A percentile compares a stretch with the other conserved stretches of the same genome.
phyloP scores from a whole-genome alignment of 2,329 filamentous ascomycete species.

The Tetracladium maxilliforme region DNA sequence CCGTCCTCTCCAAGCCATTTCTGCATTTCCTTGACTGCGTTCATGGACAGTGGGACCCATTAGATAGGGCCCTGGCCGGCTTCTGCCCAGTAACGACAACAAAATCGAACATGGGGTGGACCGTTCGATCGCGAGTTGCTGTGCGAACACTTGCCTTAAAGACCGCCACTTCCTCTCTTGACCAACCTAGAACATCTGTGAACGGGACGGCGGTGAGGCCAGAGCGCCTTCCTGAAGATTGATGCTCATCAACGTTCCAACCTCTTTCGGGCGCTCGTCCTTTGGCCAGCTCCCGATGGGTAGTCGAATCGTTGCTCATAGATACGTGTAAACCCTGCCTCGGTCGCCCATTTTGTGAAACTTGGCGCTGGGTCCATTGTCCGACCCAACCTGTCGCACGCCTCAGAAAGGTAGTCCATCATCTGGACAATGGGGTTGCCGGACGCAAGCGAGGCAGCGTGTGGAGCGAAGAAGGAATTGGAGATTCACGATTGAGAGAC shows the following conservation, averaged over 20 bases:
- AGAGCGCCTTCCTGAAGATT: conserved; percentile 7
- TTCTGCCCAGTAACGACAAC: conserved; percentile 15
- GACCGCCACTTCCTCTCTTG: conserved; percentile 10
- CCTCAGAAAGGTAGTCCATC: too few relatives aligned
- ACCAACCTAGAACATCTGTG: conserved; percentile 14
- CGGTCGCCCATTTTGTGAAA: conserved; percentile 13
- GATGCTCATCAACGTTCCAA: conserved; percentile 9
- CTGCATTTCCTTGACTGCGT: too few relatives aligned
- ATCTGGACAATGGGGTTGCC: conserved; percentile 11
- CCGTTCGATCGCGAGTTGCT: conserved; percentile 12
- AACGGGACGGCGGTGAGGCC: conserved; percentile 12
- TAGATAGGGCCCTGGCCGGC: too few relatives aligned
- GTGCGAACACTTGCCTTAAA: conserved; percentile 13
- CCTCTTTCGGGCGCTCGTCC: conserved; percentile 17
- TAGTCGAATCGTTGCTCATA: conserved; percentile 16
- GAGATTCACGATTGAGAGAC: too few relatives aligned
- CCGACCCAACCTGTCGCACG: conserved; percentile 13
- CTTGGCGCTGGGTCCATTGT: conserved; percentile 14
- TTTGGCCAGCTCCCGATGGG: conserved; percentile 27
- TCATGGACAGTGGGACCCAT: too few relatives aligned
- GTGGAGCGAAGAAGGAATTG: too few relatives aligned
- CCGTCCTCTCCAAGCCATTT: too few relatives aligned
- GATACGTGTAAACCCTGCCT: conserved; percentile 20
- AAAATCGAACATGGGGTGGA: conserved; percentile 16
- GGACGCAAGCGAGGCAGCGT: not conserved